A percentile compares a stretch with the other conserved stretches of the same genome.
phyloP scores from a whole-genome alignment of 1,284 basidiomycete genomes.

The Cutaneotrichosporon mucoides region DNA sequence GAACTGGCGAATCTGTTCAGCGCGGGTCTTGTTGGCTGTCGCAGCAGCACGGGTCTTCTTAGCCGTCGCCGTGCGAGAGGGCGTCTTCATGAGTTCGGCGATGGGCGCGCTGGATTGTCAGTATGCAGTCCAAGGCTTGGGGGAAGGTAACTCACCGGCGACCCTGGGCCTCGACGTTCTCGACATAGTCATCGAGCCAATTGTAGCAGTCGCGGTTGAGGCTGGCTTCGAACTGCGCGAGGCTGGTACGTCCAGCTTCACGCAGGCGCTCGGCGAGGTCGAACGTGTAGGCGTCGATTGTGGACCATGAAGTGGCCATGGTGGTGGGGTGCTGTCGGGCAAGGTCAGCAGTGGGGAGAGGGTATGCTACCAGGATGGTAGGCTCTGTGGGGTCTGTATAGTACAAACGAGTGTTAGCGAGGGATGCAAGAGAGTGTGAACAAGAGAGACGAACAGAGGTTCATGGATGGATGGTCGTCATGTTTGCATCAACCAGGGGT shows the following conservation, averaged over 20 bases:
- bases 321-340: not conserved
- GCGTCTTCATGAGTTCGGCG: conserved; percentile 48
- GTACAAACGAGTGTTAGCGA: no score
- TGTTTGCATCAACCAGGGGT: not conserved
- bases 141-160: conserved; percentile 16
- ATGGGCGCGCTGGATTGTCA: conserved; percentile 33
- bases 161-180: conserved; percentile 29
- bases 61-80: conserved; percentile 42
- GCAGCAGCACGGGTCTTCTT: conserved; percentile 46
- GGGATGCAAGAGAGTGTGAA: no score
- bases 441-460: no score
- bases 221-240: conserved; percentile 37
- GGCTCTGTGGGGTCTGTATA: not conserved
- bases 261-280: conserved; percentile 33
- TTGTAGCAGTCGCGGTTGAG: conserved; percentile 42
- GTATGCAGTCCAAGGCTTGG: not conserved
- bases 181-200: conserved; percentile 48
- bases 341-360: not conserved
- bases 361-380: no score
- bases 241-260: conserved; percentile 27
- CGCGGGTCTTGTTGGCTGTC: conserved; percentile 24
- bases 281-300: conserved; percentile 33
- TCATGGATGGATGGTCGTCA: not conserved
- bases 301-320: conserved; percentile 15
- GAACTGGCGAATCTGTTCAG: conserved; percentile 19